A percentile compares a stretch with the other conserved stretches of the same genome.
phyloP scores from a whole-genome alignment of 1,284 basidiomycete genomes.

The Cryptococcus sp. region DNA sequence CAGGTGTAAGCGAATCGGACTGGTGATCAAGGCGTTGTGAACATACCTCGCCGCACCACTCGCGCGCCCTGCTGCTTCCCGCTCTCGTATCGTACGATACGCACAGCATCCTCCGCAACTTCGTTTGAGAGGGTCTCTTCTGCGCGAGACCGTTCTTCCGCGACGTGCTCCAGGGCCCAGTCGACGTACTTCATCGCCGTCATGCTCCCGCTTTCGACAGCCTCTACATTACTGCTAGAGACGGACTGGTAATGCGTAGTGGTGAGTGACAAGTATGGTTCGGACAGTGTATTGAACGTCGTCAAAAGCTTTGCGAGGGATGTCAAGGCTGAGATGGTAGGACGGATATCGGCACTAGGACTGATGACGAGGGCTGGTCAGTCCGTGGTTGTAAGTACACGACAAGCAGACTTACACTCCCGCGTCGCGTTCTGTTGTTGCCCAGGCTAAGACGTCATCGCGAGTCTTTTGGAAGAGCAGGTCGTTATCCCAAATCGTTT shows the following conservation, averaged over 20 bases:
- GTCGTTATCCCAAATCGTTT: conserved; percentile 60
- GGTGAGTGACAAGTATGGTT: conserved; percentile 32
- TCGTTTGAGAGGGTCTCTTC: conserved; percentile 17
- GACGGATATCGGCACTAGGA: conserved; percentile 10
- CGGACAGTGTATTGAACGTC: conserved; percentile 24
- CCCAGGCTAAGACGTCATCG: conserved; percentile 62
- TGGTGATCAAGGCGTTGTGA: conserved; percentile 58
- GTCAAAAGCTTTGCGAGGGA: conserved; percentile 25
- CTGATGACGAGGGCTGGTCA: conserved; percentile 7
- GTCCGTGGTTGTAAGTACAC: too few relatives aligned
- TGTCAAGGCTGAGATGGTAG: conserved; percentile 22
- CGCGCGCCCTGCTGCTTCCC: conserved; percentile 24
- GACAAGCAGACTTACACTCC: conserved; percentile 42
- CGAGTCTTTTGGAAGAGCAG: conserved; percentile 58
- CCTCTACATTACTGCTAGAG: conserved; percentile 14
- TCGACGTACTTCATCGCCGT: conserved; percentile 35
- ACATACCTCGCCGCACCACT: conserved; percentile 33
- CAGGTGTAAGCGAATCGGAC: conserved; percentile 3
- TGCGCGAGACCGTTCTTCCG: conserved; percentile 35
- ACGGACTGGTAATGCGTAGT: conserved; percentile 25
- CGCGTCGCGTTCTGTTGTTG: conserved; percentile 61
- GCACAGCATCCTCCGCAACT: conserved; percentile 21
- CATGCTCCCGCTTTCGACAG: conserved; percentile 24
- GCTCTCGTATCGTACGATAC: conserved; percentile 20
- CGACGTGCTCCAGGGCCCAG: conserved; percentile 37